Evolutionary conservation across 139 green algal species (phyloP), one percentile per base, ranked within the genome.

Genomic region (Chlamydomonas sphaeroides): DNA sequence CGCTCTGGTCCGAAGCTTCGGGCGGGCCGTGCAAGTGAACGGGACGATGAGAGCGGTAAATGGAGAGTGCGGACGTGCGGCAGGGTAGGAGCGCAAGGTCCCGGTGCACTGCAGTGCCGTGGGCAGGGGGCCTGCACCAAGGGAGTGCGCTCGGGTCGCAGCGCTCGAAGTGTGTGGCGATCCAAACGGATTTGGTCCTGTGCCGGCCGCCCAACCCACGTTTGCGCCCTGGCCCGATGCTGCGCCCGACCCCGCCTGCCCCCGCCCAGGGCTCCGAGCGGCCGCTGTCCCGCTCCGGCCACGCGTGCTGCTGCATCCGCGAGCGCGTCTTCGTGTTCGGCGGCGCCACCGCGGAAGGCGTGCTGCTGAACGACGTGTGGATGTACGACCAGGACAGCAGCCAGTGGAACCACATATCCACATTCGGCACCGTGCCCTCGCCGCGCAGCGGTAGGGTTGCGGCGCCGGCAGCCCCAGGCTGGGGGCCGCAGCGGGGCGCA

Each of bases 261-360:
- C 51, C 15, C 4, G 15, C 51, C 38, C 83, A 86, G 66, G 86
- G 86, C 32, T 80, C 82, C 28, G 82, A 87, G 38, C 65, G 76
- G 36, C 92, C 92, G n/a, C 65, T 80, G 41, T 59, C 89, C 20
- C 81, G 92, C 11, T 59, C 83, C 2, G 75, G 71, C 33, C 91
- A 93, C 65, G 82, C 92, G n/a, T 80, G 84, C 33, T 88, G 82
- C 57, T 85, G 76, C 70, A 87, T 91, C 33, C 87, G 90, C 21
- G 92, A 95, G 51, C 90, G 90, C 74, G 77, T 94, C 51, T 96
- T 93, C 70, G 51, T 97, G n/a, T 96, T 95, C 85, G 92, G 92
- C 10, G 93, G 93, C 20, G 68, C 88, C 65, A 85, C 73, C 0
- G 84, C 91, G 41, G 89, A 89, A 17, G 91, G 88, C 7, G 66